Evolutionary conservation across 306 rosid genomes (phyloP), one percentile per base, ranked within the genome.

Genomic region (Begonia loranthoides): DNA sequence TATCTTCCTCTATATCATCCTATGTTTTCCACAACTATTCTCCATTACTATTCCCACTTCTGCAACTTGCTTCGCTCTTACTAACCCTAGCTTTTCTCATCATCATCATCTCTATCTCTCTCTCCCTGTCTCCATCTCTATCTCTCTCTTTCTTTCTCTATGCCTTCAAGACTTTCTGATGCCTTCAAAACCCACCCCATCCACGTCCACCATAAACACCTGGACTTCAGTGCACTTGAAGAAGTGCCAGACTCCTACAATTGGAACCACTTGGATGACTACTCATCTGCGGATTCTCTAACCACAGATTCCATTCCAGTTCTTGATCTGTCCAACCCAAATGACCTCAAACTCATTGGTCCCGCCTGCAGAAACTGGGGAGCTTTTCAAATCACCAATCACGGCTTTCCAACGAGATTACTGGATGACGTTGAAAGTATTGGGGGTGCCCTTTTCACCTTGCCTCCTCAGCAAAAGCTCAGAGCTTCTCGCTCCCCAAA

Each of bases 291-390:
- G 6, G 13, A 11, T 10, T 10, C 47, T 10, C 47, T 4, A 11
- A 43, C 47, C 13, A n/a, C 3, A n/a, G 15, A 10, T 5, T 10
- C 13, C 13, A n/a, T 58, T 12, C 83, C 87, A 8, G 12, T 59
- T 34, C 52, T 76, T 7, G 61, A 80, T 59, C 66, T 80, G 3
- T 6, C 16, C 0, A 65, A 67, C 45, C 57, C 76, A 1, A 64
- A 51, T 13, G 80, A 70, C 6, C 17, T 47, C 4, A 22, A 55
- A 10, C 74, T 51, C 9, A 28, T 80, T 0, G 13, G 64, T 19
- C 19, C 12, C 0, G 84, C 79, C 1, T 76, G 66, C 9, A 64
- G 71, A 57, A 16, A 54, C 17, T 74, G 76, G 80, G 80, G 83
- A 8, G 62, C 47, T 8, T 73, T 80, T 44, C 80, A 67, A 16